Evolutionary conservation across 345 rosid species (phyloP).

Genomic region (Aquilaria sinensis): DNA sequence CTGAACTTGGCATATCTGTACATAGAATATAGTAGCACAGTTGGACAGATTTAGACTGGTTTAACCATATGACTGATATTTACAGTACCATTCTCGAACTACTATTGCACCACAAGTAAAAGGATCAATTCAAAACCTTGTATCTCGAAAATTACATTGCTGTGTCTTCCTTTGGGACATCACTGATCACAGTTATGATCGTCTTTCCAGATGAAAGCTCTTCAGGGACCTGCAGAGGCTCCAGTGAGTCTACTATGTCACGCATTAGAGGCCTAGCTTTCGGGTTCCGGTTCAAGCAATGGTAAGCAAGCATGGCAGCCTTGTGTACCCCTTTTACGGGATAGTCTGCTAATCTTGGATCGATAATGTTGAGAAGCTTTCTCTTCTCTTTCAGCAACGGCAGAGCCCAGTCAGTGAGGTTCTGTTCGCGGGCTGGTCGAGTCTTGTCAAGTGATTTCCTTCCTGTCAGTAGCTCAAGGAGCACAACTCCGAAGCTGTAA

Average conservation of each 20-base stretch:
- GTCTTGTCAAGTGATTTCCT: slow-evolving; percentile 85
- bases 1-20: too few relatives aligned
- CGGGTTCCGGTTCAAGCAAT: slow-evolving; percentile 86
- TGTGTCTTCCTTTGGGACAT: slow-evolving; percentile 29
- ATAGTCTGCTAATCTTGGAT: slow-evolving; percentile 72
- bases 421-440: slow-evolving; percentile 79
- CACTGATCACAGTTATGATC: slow-evolving; percentile 37
- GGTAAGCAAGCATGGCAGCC: slow-evolving; percentile 97
- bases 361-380: slow-evolving; percentile 67
- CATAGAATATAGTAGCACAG: too few relatives aligned
- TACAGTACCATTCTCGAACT: too few relatives aligned
- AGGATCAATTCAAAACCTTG: too few relatives aligned
- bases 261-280: slow-evolving; percentile 99
- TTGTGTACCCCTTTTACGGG: slow-evolving; percentile 73
- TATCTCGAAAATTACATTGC: slow-evolving; percentile 8
- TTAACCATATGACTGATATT: too few relatives aligned
- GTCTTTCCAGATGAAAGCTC: slow-evolving; percentile 25
- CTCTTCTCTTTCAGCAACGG: slow-evolving; percentile 89
- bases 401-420: slow-evolving; percentile 85
- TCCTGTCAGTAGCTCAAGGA: slow-evolving; percentile 74
- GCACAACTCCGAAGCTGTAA: slow-evolving; percentile 81
- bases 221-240: slow-evolving; percentile 68
- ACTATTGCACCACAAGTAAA: too few relatives aligned
- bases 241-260: slow-evolving; percentile 88
- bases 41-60: too few relatives aligned